These are phyloP conservation scores for Candida lessepsii DNA, from an alignment of 805 yeast genomes.

Conservation along the genomic window DNA sequence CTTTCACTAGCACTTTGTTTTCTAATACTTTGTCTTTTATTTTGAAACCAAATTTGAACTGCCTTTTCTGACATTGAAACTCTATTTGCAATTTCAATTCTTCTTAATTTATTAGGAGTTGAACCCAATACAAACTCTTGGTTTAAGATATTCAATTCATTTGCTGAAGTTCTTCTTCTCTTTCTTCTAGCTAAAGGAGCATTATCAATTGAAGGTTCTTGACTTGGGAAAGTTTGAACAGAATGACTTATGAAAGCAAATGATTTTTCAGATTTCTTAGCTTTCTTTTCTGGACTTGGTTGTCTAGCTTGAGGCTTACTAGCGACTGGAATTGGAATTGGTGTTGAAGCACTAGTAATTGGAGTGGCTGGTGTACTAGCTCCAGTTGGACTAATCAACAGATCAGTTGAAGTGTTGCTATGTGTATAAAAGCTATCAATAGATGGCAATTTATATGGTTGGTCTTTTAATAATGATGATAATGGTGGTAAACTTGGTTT, in stretches of 20 bases:
- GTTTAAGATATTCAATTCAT: slow-evolving; percentile 79
- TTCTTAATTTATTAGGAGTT: slow-evolving; percentile 76
- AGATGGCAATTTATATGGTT: slow-evolving; percentile 13
- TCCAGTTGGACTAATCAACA: slow-evolving; percentile 6
- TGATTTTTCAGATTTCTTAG: slow-evolving; percentile 24
- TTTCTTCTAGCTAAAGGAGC: slow-evolving; percentile 92
- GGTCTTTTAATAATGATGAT: slow-evolving; percentile 29
- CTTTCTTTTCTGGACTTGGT: slow-evolving; percentile 1
- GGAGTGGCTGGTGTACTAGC: slow-evolving; percentile 7
- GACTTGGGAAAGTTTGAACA: slow-evolving; percentile 79
- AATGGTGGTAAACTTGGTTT: slow-evolving; percentile 41
- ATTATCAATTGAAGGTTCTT: slow-evolving; percentile 83
- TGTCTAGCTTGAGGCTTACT: neutral
- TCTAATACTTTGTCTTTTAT: slow-evolving; percentile 81
- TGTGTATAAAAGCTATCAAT: slow-evolving; percentile 11
- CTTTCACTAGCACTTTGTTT: slow-evolving; percentile 40
- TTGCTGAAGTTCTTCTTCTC: slow-evolving; percentile 91
- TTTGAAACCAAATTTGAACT: slow-evolving; percentile 98
- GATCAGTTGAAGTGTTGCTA: slow-evolving; percentile 7
- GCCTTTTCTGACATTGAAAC: slow-evolving; percentile 97
- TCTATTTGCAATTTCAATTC: slow-evolving; percentile 73
- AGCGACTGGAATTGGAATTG: slow-evolving; percentile 3
- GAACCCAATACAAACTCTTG: slow-evolving; percentile 71
- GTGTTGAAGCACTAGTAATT: slow-evolving; percentile 8
- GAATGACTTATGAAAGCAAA: slow-evolving; percentile 94